phyloP scores from a whole-genome alignment of 192 early-diverging fungal species.

The Lobosporangium transversale region DNA sequence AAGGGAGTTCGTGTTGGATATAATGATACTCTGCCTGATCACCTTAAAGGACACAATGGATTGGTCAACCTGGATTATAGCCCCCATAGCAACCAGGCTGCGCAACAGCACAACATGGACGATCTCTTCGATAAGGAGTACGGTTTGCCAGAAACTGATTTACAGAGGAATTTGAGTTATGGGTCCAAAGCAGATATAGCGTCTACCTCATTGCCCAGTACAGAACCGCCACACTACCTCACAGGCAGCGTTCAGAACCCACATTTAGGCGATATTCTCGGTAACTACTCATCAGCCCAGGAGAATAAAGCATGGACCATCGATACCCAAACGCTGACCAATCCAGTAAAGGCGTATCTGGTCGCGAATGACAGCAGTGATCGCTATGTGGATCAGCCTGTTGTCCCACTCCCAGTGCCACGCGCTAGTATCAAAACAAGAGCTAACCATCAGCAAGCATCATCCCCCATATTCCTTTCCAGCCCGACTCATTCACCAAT shows the following conservation, averaged over 20 bases:
- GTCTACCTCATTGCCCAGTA: not conserved
- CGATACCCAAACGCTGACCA: not conserved
- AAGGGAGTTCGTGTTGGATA: constrained; percentile 25
- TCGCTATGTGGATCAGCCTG: constrained; percentile 40
- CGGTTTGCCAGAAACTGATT: constrained; percentile 1
- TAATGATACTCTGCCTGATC: constrained; percentile 1
- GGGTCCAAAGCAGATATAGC: constrained; percentile 6
- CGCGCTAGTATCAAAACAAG: constrained; percentile 17
- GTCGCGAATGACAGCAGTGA: constrained; percentile 30
- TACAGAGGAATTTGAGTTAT: constrained; percentile 3
- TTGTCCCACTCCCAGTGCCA: constrained; percentile 29
- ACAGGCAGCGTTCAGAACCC: constrained; percentile 4
- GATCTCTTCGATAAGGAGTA: constrained; percentile 45
- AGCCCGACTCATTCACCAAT: constrained; percentile 21
- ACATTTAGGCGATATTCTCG: constrained; percentile 32
- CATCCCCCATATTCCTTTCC: constrained; percentile 3
- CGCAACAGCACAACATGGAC: constrained; percentile 44
- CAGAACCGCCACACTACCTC: constrained; percentile 16
- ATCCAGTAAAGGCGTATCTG: constrained; percentile 13
- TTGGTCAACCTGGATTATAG: not conserved
- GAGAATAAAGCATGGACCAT: constrained; percentile 11
- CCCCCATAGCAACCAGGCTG: not conserved
- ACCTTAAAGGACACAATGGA: not conserved
- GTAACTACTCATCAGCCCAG: constrained; percentile 17
- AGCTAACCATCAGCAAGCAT: constrained; percentile 1